Evolutionary conservation across 1,139 yeast genomes (phyloP).

Genomic region (Hemisphaericaspora xylanilytica): DNA sequence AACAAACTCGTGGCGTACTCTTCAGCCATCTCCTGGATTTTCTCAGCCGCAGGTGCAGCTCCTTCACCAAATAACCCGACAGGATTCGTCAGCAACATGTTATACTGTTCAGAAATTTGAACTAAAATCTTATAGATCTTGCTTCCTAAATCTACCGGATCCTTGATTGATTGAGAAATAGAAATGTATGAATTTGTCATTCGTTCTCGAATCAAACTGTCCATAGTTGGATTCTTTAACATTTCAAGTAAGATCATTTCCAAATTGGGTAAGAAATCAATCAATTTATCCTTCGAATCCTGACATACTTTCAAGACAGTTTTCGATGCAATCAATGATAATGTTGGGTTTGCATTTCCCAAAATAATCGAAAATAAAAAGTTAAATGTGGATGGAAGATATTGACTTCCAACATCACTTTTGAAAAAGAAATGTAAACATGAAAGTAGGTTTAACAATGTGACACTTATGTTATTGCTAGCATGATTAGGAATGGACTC

Average conservation of each 20-base stretch:
- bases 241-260: conserved; percentile 52
- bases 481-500: conserved; percentile 13
- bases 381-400: conserved; percentile 50
- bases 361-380: conserved; percentile 39
- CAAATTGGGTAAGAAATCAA: conserved; percentile 49
- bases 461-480: conserved; percentile 11
- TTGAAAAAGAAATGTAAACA: conserved; percentile 55
- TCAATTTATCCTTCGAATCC: conserved; percentile 50
- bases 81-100: background rate
- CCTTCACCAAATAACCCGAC: background rate
- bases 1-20: conserved; percentile 56
- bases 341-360: conserved; percentile 18
- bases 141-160: conserved; percentile 35
- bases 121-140: conserved; percentile 20
- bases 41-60: background rate
- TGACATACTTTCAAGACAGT: conserved; percentile 63
- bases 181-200: conserved; percentile 61
- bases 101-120: conserved; percentile 17
- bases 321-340: conserved; percentile 49
- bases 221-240: conserved; percentile 45
- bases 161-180: conserved; percentile 51
- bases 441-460: conserved; percentile 32
- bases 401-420: conserved; percentile 31
- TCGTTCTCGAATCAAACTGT: conserved; percentile 56
- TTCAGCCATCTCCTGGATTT: conserved; percentile 13